These are phyloP conservation scores for Phytophthora fragariaefolia DNA, from an alignment of 352 stramenopile species.

Conservation along the genomic window DNA sequence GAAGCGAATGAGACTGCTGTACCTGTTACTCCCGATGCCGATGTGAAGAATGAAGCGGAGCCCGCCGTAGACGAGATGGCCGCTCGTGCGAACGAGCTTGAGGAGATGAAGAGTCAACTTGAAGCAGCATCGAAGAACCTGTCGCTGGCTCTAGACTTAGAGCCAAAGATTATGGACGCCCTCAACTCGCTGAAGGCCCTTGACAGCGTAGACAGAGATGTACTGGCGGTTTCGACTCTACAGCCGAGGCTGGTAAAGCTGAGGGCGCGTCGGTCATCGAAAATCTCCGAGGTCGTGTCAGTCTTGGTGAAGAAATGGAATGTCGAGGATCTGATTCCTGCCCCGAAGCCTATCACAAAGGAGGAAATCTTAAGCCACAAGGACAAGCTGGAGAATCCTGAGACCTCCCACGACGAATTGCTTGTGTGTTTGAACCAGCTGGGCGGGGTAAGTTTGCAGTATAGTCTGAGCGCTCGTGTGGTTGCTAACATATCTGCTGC, in stretches of 20 bases:
- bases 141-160: constrained; percentile 37
- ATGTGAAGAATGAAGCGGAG: constrained; percentile 29
- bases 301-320: constrained; percentile 54
- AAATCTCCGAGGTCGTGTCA: constrained; percentile 43
- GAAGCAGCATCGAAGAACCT: constrained; percentile 48
- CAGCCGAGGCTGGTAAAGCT: constrained; percentile 48
- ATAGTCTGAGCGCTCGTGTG: not conserved
- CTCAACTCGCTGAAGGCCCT: constrained; percentile 43
- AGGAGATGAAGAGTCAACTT: constrained; percentile 36
- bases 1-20: constrained; percentile 17
- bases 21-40: constrained; percentile 11
- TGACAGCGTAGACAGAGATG: constrained; percentile 38
- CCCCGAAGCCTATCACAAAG: constrained; percentile 58
- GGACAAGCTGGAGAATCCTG: constrained; percentile 50
- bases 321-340: constrained; percentile 54
- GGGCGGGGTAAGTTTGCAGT: constrained; percentile 38
- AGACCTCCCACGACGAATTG: constrained; percentile 77
- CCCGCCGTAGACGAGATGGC: constrained; percentile 14
- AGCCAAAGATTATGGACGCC: constrained; percentile 47
- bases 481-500: not conserved
- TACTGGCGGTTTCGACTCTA: constrained; percentile 42
- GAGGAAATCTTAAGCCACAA: constrained; percentile 68
- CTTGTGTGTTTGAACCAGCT: constrained; percentile 62
- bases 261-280: constrained; percentile 36
- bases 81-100: constrained; percentile 4